Conservation (phyloP, 2,329 filamentous ascomycete species). For the Pyricularia grisea region DNA sequence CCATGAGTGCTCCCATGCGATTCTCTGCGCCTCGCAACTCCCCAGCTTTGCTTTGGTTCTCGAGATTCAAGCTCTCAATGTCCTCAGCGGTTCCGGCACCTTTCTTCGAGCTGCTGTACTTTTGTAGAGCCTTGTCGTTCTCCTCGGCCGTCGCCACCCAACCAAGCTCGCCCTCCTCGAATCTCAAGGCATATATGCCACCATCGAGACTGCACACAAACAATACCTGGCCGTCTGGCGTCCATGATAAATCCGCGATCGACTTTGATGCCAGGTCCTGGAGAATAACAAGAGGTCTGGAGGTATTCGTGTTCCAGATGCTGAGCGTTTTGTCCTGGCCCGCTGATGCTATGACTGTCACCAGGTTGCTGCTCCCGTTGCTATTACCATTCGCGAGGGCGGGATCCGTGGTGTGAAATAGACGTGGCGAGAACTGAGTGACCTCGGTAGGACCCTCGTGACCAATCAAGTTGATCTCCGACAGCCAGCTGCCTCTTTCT, state of each 20-base stretch:
- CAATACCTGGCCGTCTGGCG: slow-evolving; percentile 78
- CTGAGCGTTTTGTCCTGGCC: slow-evolving; percentile 95
- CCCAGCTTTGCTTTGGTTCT: slow-evolving; percentile 85
- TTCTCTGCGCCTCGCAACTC: slow-evolving; percentile 86
- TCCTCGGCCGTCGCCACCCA: slow-evolving; percentile 80
- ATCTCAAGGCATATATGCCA: slow-evolving; percentile 71
- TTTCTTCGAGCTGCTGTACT: slow-evolving; percentile 81
- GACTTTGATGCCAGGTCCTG: slow-evolving; percentile 86
- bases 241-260: slow-evolving; percentile 91
- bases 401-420: slow-evolving; percentile 71
- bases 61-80: slow-evolving; percentile 75
- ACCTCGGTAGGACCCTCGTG: slow-evolving; percentile 97
- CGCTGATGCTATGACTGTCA: slow-evolving; percentile 93
- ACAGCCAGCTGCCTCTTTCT: slow-evolving; percentile 84
- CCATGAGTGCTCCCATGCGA: slow-evolving; percentile 98
- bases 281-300: slow-evolving; percentile 79
- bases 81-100: slow-evolving; percentile 89
- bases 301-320: slow-evolving; percentile 96
- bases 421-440: slow-evolving; percentile 87
- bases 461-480: slow-evolving; percentile 93
- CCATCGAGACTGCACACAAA: slow-evolving; percentile 86
- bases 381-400: slow-evolving; percentile 39
- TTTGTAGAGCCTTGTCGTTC: slow-evolving; percentile 86
- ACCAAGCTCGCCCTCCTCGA: slow-evolving; percentile 80
- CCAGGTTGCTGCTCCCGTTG: slow-evolving; percentile 33